Base-by-base conservation (phyloP, 2,329 filamentous ascomycete species). In the Achaetomium macrosporum region DNA sequence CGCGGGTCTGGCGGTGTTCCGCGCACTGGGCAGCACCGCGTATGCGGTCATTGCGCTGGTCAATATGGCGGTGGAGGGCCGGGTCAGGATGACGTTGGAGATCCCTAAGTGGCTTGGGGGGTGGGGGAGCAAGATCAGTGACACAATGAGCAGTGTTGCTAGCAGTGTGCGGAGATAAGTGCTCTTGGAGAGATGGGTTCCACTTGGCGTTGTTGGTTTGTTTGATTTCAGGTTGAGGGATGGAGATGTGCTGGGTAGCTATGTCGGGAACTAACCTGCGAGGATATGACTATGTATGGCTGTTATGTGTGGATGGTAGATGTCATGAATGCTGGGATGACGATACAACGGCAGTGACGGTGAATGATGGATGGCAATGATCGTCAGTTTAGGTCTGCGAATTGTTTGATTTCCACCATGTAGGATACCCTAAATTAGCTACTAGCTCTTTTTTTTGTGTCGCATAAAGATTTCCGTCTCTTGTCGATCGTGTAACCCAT, bases 11-110 rank as follows among this genome's bases (percentile, higher is more conserved):
- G 93, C 95, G 1, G 73, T 93, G 7, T 96, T 99, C 77, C 83
- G 93, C 58, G 91, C 90, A 1, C 68, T 96, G 1, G 93, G 93
- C 0, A 86, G 81, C 10, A 84, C 84, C 0, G 81, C 88, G 0
- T 99, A 95, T 72, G 84, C 88, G 2, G 69, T 96, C 54, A 84
- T 97, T 64, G 92, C 95, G 65, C 74, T 85, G 33, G 73, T 99
- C 51, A 92, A 95, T 66, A 85, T 84, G 65, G 76, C 95, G 36
- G 89, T 93, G 36, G 92, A 99, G 70, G 92, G 90, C 0, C 83
- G 89, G 61, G 81, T 96, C 16, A 71, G 78, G 42, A 70, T 83
- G 61, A 79, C 71, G 49, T 68, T 83, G 42, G 81, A 79, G 70
- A 68, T 76, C 39, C 77, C 78, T 10, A 73, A 74, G 62, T 79